Evolutionary conservation across 2,329 filamentous ascomycete genomes (phyloP).

Genomic region (Colletotrichum sp.): DNA sequence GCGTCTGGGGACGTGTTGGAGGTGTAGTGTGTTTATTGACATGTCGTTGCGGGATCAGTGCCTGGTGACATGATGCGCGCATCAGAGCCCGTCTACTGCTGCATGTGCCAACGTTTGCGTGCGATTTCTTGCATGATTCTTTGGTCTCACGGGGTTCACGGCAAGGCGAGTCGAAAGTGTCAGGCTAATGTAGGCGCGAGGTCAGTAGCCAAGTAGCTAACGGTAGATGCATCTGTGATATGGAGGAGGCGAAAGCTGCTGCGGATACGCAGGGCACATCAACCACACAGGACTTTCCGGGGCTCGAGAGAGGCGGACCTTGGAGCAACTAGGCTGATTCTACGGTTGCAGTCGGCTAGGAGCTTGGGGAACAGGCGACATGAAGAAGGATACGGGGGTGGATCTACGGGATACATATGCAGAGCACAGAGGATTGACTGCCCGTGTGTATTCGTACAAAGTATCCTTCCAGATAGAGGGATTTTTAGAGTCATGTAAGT

Average conservation of each 20-base stretch:
- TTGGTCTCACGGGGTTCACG: background rate
- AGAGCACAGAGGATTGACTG: background rate
- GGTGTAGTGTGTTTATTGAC: background rate
- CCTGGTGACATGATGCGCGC: background rate
- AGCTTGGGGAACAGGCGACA: constrained; percentile 3
- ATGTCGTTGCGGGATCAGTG: background rate
- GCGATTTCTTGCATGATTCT: background rate
- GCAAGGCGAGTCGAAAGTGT: background rate
- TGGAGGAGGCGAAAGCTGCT: background rate
- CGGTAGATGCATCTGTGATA: background rate
- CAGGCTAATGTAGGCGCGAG: constrained; percentile 11
- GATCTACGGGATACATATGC: constrained; percentile 3
- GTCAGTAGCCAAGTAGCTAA: background rate
- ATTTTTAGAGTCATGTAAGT: background rate
- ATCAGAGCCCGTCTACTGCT: background rate
- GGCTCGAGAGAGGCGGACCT: background rate
- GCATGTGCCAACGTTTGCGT: background rate
- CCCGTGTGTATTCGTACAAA: background rate
- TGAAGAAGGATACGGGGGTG: constrained; percentile 10
- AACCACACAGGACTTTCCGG: background rate
- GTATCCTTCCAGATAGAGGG: background rate
- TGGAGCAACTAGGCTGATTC: background rate
- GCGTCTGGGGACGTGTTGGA: background rate
- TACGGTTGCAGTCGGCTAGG: constrained; percentile 1
- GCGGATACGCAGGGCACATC: background rate